Evolutionary conservation across 78 protist species (phyloP).

Genomic region (Dictyostelium discoideum): DNA sequence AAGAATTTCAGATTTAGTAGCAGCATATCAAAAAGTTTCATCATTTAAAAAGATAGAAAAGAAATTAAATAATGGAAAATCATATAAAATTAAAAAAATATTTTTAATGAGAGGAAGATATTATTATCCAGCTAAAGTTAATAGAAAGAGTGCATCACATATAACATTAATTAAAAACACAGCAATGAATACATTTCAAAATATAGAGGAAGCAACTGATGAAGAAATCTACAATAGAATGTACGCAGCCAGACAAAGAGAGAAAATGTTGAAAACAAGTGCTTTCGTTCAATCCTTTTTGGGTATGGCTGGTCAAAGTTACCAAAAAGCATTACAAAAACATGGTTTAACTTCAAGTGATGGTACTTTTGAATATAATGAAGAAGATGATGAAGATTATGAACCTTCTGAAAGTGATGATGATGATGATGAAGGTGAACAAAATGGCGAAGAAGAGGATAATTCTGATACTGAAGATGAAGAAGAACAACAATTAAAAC

Average conservation of each 20-base stretch:
- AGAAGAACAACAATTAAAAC: neutral
- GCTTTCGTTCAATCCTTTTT: neutral
- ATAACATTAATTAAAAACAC: slow-evolving; percentile 3
- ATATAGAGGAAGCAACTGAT: neutral
- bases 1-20: neutral
- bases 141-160: neutral
- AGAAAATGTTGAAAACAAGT: neutral
- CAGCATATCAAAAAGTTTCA: neutral
- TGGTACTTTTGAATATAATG: neutral
- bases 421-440: neutral
- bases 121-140: slow-evolving; percentile 4
- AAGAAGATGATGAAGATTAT: slow-evolving; percentile 4
- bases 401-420: slow-evolving; percentile 8
- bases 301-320: neutral
- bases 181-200: slow-evolving; percentile 8
- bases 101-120: slow-evolving; percentile 6
- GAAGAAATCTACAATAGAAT: neutral
- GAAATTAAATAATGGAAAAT: neutral
- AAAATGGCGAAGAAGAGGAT: slow-evolving; percentile 1
- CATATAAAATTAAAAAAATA: neutral
- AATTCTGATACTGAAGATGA: neutral
- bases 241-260: neutral
- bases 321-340: neutral
- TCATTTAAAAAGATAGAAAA: neutral
- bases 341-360: slow-evolving; percentile 1